Percentiles rank a stretch among this genome's conserved stretches.
Evolutionary conservation across 2,329 filamentous ascomycete species (phyloP).

Genomic region (Penicillium vulpinum): DNA sequence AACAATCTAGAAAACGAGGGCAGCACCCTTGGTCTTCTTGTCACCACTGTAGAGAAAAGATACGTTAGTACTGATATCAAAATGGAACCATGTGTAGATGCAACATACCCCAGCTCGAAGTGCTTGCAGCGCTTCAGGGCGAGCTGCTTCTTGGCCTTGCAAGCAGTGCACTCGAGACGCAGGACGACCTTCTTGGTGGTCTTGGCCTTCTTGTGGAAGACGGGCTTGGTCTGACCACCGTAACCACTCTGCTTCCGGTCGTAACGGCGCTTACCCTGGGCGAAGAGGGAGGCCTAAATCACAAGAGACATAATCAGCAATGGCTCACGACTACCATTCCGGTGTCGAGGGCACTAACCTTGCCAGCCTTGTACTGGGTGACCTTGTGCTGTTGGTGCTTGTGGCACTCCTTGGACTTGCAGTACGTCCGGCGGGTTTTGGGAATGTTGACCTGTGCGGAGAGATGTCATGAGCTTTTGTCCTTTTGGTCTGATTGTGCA

Average conservation of each 20-base stretch:
- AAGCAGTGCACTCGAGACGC: slow-evolving; percentile 93
- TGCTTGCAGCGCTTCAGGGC: slow-evolving; percentile 99
- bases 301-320: slow-evolving; percentile 24
- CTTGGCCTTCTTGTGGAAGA: slow-evolving; percentile 99
- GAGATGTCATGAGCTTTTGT: slow-evolving; percentile 28
- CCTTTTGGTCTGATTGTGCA: neutral
- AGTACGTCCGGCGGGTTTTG: slow-evolving; percentile 96
- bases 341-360: slow-evolving; percentile 56
- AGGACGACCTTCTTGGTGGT: slow-evolving; percentile 99
- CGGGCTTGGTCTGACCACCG: slow-evolving; percentile 99
- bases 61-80: slow-evolving; percentile 44
- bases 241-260: slow-evolving; percentile 99
- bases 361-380: slow-evolving; percentile 96
- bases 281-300: slow-evolving; percentile 78
- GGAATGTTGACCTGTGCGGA: slow-evolving; percentile 84
- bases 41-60: slow-evolving; percentile 71
- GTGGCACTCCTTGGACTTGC: slow-evolving; percentile 93
- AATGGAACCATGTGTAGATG: neutral
- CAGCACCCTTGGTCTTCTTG: slow-evolving; percentile 99
- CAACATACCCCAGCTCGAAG: slow-evolving; percentile 95
- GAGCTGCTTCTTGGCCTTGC: slow-evolving; percentile 98
- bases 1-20: slow-evolving; percentile 90
- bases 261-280: slow-evolving; percentile 99
- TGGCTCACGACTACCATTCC: slow-evolving; percentile 19
- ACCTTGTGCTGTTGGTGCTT: slow-evolving; percentile 92